Conservation (phyloP, 306 rosid species). For the Arachis hypogaea region DNA sequence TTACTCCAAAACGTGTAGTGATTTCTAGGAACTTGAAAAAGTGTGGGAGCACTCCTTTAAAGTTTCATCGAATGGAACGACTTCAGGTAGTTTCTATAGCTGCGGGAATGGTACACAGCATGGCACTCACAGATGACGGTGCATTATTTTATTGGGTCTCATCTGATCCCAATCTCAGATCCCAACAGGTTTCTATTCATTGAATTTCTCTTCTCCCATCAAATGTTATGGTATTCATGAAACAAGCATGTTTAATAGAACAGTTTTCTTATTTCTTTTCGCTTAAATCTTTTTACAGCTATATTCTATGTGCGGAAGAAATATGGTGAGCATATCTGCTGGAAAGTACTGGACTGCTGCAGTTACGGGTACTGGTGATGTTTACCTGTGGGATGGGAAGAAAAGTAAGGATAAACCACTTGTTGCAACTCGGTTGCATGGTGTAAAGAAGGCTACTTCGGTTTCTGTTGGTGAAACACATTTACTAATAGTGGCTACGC, state of each 20-base stretch:
- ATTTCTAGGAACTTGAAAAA: constrained; percentile 86
- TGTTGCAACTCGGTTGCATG: constrained; percentile 69
- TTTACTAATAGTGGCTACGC: constrained; percentile 73
- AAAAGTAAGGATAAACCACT: constrained; percentile 82
- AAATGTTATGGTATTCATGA: not conserved
- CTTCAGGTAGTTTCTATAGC: constrained; percentile 79
- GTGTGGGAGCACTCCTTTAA: constrained; percentile 72
- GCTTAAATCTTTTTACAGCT: constrained; percentile 44
- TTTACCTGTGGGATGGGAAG: constrained; percentile 95
- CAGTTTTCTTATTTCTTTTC: constrained; percentile 1
- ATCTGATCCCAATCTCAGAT: constrained; percentile 84
- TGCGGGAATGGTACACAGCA: constrained; percentile 86
- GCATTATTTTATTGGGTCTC: constrained; percentile 91
- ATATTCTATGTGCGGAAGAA: constrained; percentile 73
- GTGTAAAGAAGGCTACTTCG: constrained; percentile 85
- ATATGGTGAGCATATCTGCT: constrained; percentile 72
- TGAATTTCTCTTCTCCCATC: constrained; percentile 21
- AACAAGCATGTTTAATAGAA: constrained; percentile 23
- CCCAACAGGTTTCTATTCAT: constrained; percentile 72
- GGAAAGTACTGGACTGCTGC: constrained; percentile 95
- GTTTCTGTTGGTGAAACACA: constrained; percentile 96
- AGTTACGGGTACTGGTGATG: constrained; percentile 86
- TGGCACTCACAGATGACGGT: constrained; percentile 90
- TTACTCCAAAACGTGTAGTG: constrained; percentile 86
- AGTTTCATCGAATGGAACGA: constrained; percentile 79